Conservation (phyloP, 306 rosid species). For the Cicer chorassanicum region DNA sequence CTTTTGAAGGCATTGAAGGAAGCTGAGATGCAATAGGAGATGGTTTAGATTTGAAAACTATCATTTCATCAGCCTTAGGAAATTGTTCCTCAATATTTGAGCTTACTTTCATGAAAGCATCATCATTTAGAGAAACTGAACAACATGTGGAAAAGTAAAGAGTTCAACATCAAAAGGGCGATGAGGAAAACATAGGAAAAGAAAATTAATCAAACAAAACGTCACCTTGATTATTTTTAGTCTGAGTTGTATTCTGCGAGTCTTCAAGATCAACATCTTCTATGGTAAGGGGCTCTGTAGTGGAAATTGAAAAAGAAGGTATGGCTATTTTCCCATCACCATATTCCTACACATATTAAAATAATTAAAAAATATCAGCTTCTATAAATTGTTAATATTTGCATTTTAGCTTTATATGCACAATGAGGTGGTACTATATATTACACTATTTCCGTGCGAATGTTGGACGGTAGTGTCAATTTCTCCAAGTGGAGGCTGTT, state of each 20-base stretch:
- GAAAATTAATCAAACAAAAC: not conserved
- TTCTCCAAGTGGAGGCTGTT: no score
- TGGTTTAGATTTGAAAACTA: not conserved
- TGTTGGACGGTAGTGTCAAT: no score
- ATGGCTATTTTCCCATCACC: not conserved
- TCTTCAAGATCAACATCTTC: not conserved
- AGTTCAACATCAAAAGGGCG: not conserved
- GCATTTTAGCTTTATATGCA: no score
- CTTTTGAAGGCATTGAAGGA: not conserved
- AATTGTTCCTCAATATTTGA: not conserved
- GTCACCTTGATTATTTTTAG: not conserved
- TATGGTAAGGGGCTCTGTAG: not conserved
- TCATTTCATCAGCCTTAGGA: not conserved
- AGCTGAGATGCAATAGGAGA: not conserved
- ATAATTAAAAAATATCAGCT: no score
- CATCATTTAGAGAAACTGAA: not conserved
- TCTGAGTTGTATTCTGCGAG: not conserved
- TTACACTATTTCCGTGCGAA: no score
- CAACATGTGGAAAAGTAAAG: not conserved
- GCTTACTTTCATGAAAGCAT: not conserved
- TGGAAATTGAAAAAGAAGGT: not conserved
- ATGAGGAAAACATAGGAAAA: not conserved
- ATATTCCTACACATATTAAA: constrained; percentile 12
- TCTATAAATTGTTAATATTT: no score
- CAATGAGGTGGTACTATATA: no score